phyloP scores from a whole-genome alignment of 306 rosid species.

The Acacia crassicarpa region DNA sequence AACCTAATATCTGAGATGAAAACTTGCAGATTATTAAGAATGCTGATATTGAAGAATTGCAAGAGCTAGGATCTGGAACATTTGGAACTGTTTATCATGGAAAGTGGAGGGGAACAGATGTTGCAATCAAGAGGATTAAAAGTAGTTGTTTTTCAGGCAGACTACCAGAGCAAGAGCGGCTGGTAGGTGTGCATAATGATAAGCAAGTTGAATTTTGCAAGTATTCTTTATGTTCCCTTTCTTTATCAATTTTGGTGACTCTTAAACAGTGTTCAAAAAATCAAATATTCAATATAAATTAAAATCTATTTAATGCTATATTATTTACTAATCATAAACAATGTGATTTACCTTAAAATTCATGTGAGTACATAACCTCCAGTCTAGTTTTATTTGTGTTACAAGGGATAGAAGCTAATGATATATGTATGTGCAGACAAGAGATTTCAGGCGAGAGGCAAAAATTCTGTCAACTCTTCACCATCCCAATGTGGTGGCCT shows the following conservation, averaged over 20 bases:
- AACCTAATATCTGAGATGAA: conserved; percentile 27
- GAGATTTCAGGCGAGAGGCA: conserved; percentile 98
- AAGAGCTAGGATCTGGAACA: conserved; percentile 94
- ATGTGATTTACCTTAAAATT: background rate
- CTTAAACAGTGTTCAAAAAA: background rate
- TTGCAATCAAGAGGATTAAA: conserved; percentile 92
- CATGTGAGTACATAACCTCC: background rate
- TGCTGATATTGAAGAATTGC: conserved; percentile 78
- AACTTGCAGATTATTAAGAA: conserved; percentile 76
- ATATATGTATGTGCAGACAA: conserved; percentile 49
- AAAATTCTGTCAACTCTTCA: conserved; percentile 88
- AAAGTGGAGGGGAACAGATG: conserved; percentile 98
- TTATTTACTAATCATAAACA: background rate
- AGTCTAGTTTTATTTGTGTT: background rate
- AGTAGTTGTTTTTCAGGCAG: conserved; percentile 88
- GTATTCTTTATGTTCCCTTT: background rate
- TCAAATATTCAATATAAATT: background rate
- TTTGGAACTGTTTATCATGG: conserved; percentile 97
- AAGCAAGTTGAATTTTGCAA: conserved; percentile 14
- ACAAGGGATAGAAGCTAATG: conserved; percentile 12
- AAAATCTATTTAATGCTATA: background rate
- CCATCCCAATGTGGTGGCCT: conserved; percentile 97
- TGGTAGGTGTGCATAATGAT: conserved; percentile 57
- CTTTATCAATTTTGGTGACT: conserved; percentile 13
- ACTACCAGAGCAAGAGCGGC: conserved; percentile 85